Base-by-base conservation (phyloP, 139 green algal genomes). In the Deuterostichococcus epilithicus region DNA sequence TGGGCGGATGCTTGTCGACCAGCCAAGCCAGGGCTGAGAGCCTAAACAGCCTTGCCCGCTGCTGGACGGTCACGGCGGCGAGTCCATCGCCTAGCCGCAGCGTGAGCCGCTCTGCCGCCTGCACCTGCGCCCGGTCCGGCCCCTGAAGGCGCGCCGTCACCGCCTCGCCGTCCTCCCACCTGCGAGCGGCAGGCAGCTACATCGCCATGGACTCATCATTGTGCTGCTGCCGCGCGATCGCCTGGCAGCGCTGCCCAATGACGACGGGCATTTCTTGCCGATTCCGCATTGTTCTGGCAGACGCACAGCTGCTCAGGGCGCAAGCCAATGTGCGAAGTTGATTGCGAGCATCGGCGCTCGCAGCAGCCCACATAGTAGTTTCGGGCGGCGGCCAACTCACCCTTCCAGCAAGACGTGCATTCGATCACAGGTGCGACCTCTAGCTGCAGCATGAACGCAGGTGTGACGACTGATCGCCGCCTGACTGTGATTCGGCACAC, bases 91-190 rank as follows among this genome's bases (percentile, higher is more conserved):
- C 58, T 15, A 88, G 68, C 2, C 38, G 73, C 44, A 88, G 75
- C 0, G 67, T 69, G 28, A 88, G 70, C 15, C 73, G 65, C 39
- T 88, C 82, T 15, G 84, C 84, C 28, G 78, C 75, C 71, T 88
- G 84, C 68, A 85, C 77, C 44, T 86, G 78, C 84, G 79, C 88
- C 22, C 84, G 70, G 58, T 83, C 72, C 13, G 83, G 83, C 18
- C 42, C 47, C 0, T 59, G 2, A 8, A 84, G 42, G 20, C 20
- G 28, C 28, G 52, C 74, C 20, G 39, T 69, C 6, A 82, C 66
- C 35, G 75, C 60, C 45, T 87, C 38, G 28, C 83, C 83, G 45
- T 88, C 83, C 69, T 87, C 83, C 83, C 83, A 88, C 20, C 83
- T 79, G 66, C 23, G 15, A 38, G 15, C 36, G 15, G 33, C 20